Evolutionary conservation across 352 stramenopile genomes (phyloP).

Genomic region (Blastocystis hominis): DNA sequence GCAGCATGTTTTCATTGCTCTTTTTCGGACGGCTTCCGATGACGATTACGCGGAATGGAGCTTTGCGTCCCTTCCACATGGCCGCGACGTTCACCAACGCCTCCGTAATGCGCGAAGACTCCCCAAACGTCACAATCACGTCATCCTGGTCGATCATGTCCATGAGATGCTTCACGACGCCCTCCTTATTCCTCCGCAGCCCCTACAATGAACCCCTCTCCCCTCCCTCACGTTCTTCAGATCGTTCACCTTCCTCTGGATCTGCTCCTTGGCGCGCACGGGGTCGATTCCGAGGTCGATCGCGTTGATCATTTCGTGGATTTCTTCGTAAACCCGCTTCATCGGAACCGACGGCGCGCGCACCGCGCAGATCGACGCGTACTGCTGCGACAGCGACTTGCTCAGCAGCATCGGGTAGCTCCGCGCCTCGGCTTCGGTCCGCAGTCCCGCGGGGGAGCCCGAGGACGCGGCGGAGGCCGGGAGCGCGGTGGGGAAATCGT

Average conservation of each 20-base stretch:
- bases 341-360: constrained; percentile 27
- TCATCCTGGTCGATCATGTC: constrained; percentile 13
- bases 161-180: neutral
- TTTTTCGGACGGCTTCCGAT: constrained; percentile 4
- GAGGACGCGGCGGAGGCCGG: neutral
- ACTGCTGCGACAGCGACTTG: neutral
- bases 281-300: neutral
- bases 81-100: neutral
- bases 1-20: constrained; percentile 38
- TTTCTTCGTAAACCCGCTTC: neutral
- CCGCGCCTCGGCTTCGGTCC: neutral
- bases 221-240: neutral
- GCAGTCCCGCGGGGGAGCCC: neutral
- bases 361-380: neutral
- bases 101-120: constrained; percentile 26
- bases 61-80: neutral
- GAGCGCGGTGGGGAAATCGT: neutral
- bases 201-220: neutral
- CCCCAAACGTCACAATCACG: constrained; percentile 24
- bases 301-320: neutral
- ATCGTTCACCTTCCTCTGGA: neutral
- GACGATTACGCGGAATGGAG: constrained; percentile 14
- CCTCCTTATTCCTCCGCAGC: neutral
- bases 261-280: neutral
- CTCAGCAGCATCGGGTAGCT: neutral